Conservation (phyloP, 768 basidiomycete species). For the Vararia minispora region DNA sequence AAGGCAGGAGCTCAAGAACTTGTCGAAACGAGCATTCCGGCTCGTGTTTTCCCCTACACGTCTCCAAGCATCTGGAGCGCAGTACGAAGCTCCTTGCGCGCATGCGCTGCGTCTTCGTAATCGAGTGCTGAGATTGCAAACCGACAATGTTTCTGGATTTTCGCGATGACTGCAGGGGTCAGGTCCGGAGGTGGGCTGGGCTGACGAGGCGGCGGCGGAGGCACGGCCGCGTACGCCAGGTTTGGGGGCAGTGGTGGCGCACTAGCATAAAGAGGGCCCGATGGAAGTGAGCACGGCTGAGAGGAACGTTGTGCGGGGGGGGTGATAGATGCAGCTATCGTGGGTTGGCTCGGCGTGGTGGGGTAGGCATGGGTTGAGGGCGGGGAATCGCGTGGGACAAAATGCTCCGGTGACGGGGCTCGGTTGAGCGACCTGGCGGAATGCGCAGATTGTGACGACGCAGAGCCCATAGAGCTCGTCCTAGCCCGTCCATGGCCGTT, state of each 20-base stretch:
- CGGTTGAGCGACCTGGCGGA: neutral
- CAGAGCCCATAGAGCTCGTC: neutral
- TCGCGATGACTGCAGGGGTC: slow-evolving; percentile 53
- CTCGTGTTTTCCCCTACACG: too few species aligned
- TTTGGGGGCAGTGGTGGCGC: slow-evolving; percentile 8
- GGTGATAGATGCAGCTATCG: slow-evolving; percentile 3
- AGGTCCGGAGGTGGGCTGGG: slow-evolving; percentile 29
- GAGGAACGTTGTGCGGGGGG: slow-evolving; percentile 12
- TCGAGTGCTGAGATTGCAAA: slow-evolving; percentile 94
- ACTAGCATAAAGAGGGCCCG: slow-evolving; percentile 12
- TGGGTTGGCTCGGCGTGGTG: neutral
- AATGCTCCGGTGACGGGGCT: slow-evolving; percentile 10
- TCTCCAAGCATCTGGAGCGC: slow-evolving; percentile 64
- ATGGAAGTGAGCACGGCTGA: slow-evolving; percentile 2
- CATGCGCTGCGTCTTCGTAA: slow-evolving; percentile 87
- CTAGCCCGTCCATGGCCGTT: neutral
- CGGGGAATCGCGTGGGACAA: slow-evolving; percentile 8
- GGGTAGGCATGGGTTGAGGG: slow-evolving; percentile 5
- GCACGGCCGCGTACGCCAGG: neutral
- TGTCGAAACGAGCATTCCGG: too few species aligned
- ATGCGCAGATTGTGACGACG: slow-evolving; percentile 1
- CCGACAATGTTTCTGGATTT: slow-evolving; percentile 83
- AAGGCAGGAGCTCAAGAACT: too few species aligned
- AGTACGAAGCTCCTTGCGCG: slow-evolving; percentile 66
- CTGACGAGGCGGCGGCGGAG: slow-evolving; percentile 7